Evolutionary conservation across 345 rosid species (phyloP), one percentile per base, ranked within the genome.

Genomic region (Crucihimalaya himalaica): DNA sequence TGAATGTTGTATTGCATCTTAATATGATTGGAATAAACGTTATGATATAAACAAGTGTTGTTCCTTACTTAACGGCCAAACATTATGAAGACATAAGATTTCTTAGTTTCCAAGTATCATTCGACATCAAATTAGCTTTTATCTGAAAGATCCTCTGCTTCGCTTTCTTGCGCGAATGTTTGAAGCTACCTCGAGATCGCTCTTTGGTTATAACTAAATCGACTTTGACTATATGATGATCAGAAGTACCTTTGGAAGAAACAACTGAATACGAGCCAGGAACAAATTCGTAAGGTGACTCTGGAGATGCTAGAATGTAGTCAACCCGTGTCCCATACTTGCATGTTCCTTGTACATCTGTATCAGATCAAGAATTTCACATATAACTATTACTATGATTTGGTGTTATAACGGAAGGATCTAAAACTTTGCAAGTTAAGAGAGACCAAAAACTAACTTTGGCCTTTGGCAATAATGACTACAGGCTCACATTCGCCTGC

Each of bases 261-360:
- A 91, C 57, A 32, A 89, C 98, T 0, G 96, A 87, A 78, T 93
- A 93, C 1, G 96, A 87, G 6, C 89, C 89, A 0, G 95, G 96
- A 47, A 94, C 86, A 46, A 91, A 88, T 71, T 78, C 78, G 72
- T 78, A 91, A 0, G 87, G 82, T 3, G 87, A 82, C 21, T 81
- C 78, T 20, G 86, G 86, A n/a, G 97, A 87, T 67, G 92, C 83
- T 42, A 84, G 69, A 21, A 89, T 58, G 81, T 94, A 91, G 72
- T 94, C 97, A 7, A 94, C 97, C 0, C 99, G 73, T 2, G 98
- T 94, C 42, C 96, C 98, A 0, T 94, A 91, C 82, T 94, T 94
- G 87, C 99, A 94, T 19, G 99, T 91, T 58, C 99, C 97, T 66
- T 94, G 99, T 43, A 94, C 97, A 83, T 87, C 96, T 84, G 78